A percentile compares a stretch with the other conserved stretches of the same genome.
phyloP scores from a whole-genome alignment of 495 filamentous ascomycete genomes.

The Clavariopsis aquatica region DNA sequence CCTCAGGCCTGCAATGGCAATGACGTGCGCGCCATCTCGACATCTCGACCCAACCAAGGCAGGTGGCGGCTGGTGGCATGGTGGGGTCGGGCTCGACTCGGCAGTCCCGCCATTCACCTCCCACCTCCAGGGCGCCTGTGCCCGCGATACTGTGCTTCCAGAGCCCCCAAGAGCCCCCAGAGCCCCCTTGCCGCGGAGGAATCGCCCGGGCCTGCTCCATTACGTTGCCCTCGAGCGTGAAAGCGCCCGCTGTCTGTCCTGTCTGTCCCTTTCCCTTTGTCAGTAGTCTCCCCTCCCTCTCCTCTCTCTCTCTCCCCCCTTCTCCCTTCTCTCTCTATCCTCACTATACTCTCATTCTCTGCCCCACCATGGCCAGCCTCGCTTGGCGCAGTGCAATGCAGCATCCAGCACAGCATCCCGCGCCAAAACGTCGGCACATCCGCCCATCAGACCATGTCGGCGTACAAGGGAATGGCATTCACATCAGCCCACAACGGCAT shows the following conservation, averaged over 20 bases:
- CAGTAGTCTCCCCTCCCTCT: too few relatives aligned
- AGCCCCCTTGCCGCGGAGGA: slow-evolving; percentile 10
- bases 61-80: background rate
- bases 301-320: too few relatives aligned
- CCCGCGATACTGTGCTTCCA: background rate
- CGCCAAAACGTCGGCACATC: background rate
- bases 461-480: background rate
- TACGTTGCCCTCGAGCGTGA: background rate
- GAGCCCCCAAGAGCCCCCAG: background rate
- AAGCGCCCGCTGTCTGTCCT: too few relatives aligned
- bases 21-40: slow-evolving; percentile 20
- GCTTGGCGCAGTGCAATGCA: background rate
- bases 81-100: slow-evolving; percentile 15
- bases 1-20: too few relatives aligned
- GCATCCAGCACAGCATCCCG: too few relatives aligned
- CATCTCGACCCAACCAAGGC: slow-evolving; percentile 6
- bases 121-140: too few relatives aligned
- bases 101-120: too few relatives aligned
- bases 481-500: slow-evolving; percentile 3
- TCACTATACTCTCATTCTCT: background rate
- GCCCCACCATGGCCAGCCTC: background rate
- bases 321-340: too few relatives aligned
- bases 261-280: too few relatives aligned
- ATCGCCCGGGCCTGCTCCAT: background rate
- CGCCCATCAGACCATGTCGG: too few relatives aligned